phyloP scores from a whole-genome alignment of 2,329 filamentous ascomycete genomes.

The Pyricularia sp. region DNA sequence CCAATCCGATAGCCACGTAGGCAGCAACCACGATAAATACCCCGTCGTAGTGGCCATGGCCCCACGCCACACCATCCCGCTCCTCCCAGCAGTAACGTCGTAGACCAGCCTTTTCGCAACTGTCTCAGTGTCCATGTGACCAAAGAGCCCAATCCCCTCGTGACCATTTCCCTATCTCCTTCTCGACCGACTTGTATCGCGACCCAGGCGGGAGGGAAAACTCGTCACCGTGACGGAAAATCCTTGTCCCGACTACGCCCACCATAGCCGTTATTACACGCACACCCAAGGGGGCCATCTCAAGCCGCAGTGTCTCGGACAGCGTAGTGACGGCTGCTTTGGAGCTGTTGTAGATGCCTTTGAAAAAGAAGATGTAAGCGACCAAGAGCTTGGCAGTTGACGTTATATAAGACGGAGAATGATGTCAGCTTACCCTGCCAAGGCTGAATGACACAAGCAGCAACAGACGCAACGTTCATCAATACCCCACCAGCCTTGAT shows the following conservation, averaged over 20 bases:
- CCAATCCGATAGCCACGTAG: neutral
- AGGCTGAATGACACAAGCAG: neutral
- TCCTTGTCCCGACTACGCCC: slow-evolving; percentile 6
- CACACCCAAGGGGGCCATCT: slow-evolving; percentile 12
- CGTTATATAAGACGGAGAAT: neutral
- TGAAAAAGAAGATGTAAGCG: neutral
- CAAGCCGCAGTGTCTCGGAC: slow-evolving; percentile 11
- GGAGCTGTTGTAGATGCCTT: slow-evolving; percentile 7
- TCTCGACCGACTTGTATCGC: neutral
- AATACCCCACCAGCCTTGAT: neutral
- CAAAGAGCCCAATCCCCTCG: neutral
- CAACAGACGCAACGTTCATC: slow-evolving; percentile 1
- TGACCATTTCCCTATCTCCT: neutral
- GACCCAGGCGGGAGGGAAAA: neutral
- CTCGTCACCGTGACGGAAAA: neutral
- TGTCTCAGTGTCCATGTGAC: neutral
- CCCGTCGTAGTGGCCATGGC: neutral
- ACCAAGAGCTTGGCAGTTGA: neutral
- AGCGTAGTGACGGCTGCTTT: slow-evolving; percentile 10
- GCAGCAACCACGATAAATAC: neutral
- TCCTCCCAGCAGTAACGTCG: neutral
- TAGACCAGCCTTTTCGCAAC: neutral
- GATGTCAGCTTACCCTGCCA: neutral
- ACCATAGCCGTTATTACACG: slow-evolving; percentile 12
- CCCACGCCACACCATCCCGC: neutral